These are phyloP conservation scores for Astragalus glycyphyllos DNA, from an alignment of 306 rosid species.

Conservation along the genomic window DNA sequence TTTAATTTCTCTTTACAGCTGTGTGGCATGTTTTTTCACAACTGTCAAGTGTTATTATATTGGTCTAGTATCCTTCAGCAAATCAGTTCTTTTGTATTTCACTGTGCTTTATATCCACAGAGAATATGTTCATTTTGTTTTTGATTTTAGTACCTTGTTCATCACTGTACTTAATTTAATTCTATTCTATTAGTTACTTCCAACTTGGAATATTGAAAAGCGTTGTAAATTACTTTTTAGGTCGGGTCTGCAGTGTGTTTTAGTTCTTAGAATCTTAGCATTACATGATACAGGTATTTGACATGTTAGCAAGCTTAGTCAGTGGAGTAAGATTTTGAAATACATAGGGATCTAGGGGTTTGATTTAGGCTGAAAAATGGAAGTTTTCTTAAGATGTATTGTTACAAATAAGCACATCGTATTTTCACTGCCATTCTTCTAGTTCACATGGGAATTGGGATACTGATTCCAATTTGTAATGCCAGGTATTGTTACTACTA, in stretches of 20 bases:
- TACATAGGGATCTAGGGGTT: neutral
- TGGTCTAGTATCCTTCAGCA: too few species aligned
- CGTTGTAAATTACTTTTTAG: neutral
- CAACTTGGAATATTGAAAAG: slow-evolving; percentile 8
- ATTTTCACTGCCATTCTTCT: slow-evolving; percentile 10
- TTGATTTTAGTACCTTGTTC: neutral
- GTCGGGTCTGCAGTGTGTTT: slow-evolving; percentile 1
- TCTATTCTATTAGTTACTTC: slow-evolving; percentile 4
- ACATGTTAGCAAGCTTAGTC: slow-evolving; percentile 8
- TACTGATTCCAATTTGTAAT: neutral
- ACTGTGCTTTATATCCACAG: neutral
- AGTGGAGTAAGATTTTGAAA: slow-evolving; percentile 14
- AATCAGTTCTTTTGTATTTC: neutral
- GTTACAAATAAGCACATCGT: slow-evolving; percentile 17
- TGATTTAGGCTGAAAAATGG: neutral
- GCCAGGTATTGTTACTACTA: slow-evolving; percentile 11
- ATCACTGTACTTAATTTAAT: slow-evolving; percentile 6
- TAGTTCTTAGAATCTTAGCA: slow-evolving; percentile 16
- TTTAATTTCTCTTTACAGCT: slow-evolving; percentile 24
- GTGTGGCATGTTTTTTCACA: neutral
- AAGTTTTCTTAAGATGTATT: neutral
- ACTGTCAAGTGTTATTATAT: too few species aligned
- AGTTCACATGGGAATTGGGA: neutral
- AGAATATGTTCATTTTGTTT: slow-evolving; percentile 21
- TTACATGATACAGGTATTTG: slow-evolving; percentile 8